Conservation (phyloP, 2,329 filamentous ascomycete genomes). For the Hortaea werneckii region DNA sequence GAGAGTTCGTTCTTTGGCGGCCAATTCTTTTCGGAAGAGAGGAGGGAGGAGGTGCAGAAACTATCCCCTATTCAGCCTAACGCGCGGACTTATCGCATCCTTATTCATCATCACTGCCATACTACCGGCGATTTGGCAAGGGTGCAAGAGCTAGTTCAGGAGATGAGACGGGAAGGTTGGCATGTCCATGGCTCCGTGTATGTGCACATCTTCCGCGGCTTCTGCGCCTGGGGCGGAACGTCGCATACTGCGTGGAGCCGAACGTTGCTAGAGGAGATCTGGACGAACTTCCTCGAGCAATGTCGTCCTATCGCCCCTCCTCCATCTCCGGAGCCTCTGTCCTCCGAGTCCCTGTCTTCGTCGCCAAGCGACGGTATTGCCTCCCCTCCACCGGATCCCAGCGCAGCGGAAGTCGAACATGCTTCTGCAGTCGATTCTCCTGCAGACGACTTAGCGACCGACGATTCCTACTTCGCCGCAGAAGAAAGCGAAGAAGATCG, state of each 20-base stretch:
- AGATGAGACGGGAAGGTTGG: conserved; percentile 61
- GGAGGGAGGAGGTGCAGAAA: conserved; percentile 49
- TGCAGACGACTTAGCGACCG: conserved; percentile 1
- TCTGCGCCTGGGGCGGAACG: conserved; percentile 59
- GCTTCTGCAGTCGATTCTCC: background rate
- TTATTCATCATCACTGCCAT: conserved; percentile 65
- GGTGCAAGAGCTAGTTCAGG: conserved; percentile 61
- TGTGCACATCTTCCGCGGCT: conserved; percentile 72
- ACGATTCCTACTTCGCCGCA: conserved; percentile 5
- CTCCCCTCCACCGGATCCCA: background rate
- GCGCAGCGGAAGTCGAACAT: background rate
- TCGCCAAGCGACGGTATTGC: background rate
- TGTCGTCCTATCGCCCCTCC: background rate
- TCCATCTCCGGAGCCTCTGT: background rate
- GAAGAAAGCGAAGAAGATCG: conserved; percentile 10
- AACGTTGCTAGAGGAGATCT: conserved; percentile 56
- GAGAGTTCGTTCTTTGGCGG: conserved; percentile 33
- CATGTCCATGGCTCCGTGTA: conserved; percentile 68
- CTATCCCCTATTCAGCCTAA: conserved; percentile 61
- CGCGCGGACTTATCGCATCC: conserved; percentile 65
- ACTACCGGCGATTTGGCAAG: conserved; percentile 60
- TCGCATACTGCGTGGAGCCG: conserved; percentile 61
- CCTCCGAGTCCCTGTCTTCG: background rate
- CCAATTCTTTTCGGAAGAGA: conserved; percentile 11
- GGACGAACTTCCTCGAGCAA: conserved; percentile 48